Conservation (phyloP, 164 flowering plant species). For the Liquidambar formosana region DNA sequence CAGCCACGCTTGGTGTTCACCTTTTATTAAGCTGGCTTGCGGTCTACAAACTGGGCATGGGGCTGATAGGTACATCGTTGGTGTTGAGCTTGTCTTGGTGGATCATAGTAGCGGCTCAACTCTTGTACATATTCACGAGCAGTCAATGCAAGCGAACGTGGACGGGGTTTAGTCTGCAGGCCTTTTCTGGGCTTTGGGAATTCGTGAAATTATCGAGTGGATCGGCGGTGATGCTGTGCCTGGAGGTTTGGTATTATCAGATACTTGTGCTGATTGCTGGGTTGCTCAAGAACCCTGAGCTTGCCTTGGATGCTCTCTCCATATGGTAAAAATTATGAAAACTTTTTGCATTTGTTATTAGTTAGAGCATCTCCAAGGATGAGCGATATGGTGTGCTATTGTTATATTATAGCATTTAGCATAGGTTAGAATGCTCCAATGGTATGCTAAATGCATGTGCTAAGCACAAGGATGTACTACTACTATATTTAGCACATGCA, state of each 20-base stretch:
- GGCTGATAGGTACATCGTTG: constrained; percentile 40
- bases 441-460: too few relatives aligned
- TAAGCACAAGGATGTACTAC: too few relatives aligned
- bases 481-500: too few relatives aligned
- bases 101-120: constrained; percentile 47
- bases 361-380: too few relatives aligned
- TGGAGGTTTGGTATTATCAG: constrained; percentile 52
- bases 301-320: constrained; percentile 40
- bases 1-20: constrained; percentile 36
- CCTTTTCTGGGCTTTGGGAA: constrained; percentile 41
- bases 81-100: constrained; percentile 50
- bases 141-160: constrained; percentile 35
- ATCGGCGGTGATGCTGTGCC: constrained; percentile 55
- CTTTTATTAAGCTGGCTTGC: constrained; percentile 38
- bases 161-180: constrained; percentile 39
- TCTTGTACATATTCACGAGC: constrained; percentile 33
- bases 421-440: too few relatives aligned
- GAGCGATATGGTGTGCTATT: too few relatives aligned
- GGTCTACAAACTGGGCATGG: constrained; percentile 33
- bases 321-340: constrained; percentile 32
- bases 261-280: constrained; percentile 44
- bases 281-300: constrained; percentile 35
- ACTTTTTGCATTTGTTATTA: background rate
- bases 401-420: too few relatives aligned
- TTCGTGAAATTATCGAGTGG: constrained; percentile 39